These are phyloP conservation scores for Neoboletus subvelutipes DNA, from an alignment of 768 basidiomycete genomes.

Conservation along the genomic window DNA sequence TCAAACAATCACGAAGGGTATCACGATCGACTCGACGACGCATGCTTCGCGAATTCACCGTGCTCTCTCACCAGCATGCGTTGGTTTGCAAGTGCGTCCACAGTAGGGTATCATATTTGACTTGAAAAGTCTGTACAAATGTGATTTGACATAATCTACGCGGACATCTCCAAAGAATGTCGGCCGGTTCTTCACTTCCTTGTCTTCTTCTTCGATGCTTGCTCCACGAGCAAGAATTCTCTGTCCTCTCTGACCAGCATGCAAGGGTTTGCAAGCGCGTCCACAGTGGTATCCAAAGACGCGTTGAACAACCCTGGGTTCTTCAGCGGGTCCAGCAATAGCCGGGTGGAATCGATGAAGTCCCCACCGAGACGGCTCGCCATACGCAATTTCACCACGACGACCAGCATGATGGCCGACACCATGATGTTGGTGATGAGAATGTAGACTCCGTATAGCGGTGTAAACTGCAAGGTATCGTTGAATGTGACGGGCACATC, in stretches of 20 bases:
- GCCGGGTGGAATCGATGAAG: constrained; percentile 1
- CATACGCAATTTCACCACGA: neutral
- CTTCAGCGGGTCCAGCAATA: constrained; percentile 6
- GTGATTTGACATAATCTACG: no score
- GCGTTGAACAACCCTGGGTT: constrained; percentile 4
- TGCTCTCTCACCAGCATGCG: no score
- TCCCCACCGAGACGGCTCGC: neutral
- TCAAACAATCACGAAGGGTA: neutral
- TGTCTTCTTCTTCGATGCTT: no score
- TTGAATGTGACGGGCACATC: neutral
- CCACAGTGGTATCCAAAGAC: neutral
- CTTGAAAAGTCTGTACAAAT: no score
- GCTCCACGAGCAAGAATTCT: no score
- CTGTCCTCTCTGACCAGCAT: neutral
- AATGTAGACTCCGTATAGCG: neutral
- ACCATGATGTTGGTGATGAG: neutral
- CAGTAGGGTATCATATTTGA: no score
- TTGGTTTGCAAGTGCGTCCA: no score
- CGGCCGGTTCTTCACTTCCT: no score
- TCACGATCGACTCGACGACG: no score
- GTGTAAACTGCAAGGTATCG: neutral
- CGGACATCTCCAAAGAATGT: no score
- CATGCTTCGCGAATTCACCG: no score
- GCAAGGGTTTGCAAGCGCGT: constrained; percentile 2
- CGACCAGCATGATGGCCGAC: constrained; percentile 3